A percentile compares a stretch with the other conserved stretches of the same genome.
These are phyloP conservation scores for Calonectria pseudoturangicola DNA, from an alignment of 2,329 filamentous ascomycete species.

Conservation along the genomic window DNA sequence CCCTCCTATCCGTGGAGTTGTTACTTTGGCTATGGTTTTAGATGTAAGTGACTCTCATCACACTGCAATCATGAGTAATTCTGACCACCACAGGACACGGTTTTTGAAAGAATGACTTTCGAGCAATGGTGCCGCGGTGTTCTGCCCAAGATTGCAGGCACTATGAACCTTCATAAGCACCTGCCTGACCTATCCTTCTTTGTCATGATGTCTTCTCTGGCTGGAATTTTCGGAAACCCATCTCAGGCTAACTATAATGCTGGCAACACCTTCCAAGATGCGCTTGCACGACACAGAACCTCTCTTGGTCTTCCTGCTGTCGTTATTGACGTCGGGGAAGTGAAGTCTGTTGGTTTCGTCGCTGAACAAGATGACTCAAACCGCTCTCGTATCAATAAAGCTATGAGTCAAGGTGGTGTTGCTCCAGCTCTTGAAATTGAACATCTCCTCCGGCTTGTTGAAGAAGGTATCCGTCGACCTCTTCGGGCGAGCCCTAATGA, in stretches of 20 bases:
- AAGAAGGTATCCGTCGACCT: constrained; percentile 9
- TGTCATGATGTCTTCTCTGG: constrained; percentile 59
- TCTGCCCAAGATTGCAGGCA: constrained; percentile 58
- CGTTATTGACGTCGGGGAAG: constrained; percentile 45
- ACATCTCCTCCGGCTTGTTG: neutral
- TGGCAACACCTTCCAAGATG: constrained; percentile 57
- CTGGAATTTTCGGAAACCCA: constrained; percentile 58
- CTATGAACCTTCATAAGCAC: constrained; percentile 54
- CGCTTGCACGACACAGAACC: constrained; percentile 46
- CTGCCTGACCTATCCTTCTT: constrained; percentile 61
- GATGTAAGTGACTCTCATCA: neutral
- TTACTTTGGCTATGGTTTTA: constrained; percentile 16
- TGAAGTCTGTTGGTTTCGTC: constrained; percentile 6
- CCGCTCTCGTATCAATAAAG: constrained; percentile 8
- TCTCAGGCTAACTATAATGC: constrained; percentile 64
- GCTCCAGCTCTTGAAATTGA: constrained; percentile 3
- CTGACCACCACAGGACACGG: neutral
- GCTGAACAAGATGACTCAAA: constrained; percentile 10
- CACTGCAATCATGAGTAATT: no score
- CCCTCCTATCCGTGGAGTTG: constrained; percentile 2
- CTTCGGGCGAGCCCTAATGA: neutral
- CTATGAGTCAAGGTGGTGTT: constrained; percentile 5
- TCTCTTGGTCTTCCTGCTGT: constrained; percentile 38
- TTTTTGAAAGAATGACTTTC: constrained; percentile 13
- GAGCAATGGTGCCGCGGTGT: constrained; percentile 52